Percentiles rank a stretch among this genome's conserved stretches.
Evolutionary conservation across 1,284 basidiomycete genomes (phyloP).

Genomic region (Pholiota adiposa): DNA sequence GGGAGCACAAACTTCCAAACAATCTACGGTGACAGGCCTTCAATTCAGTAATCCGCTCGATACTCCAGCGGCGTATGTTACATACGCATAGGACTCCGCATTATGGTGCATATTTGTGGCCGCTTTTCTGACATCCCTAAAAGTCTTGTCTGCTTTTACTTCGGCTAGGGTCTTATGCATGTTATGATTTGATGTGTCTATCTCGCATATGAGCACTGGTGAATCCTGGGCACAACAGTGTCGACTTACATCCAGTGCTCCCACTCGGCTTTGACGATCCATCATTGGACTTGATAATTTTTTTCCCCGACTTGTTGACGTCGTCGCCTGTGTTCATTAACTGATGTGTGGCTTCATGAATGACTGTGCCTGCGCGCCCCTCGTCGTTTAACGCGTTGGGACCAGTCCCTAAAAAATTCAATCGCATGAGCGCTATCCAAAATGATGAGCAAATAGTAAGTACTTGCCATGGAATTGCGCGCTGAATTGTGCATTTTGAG

Average conservation of each 20-base stretch:
- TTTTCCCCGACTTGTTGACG: not conserved
- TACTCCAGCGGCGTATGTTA: not conserved
- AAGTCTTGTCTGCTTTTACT: not conserved
- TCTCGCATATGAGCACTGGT: too few species aligned
- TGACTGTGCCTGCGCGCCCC: not conserved
- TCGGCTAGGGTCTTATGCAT: conserved; percentile 7
- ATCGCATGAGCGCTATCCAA: not conserved
- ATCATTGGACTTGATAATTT: not conserved
- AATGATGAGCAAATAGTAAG: not conserved
- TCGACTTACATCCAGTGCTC: not conserved
- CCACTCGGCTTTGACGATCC: not conserved
- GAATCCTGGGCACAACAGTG: too few species aligned
- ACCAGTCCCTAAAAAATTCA: not conserved
- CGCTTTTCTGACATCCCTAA: not conserved
- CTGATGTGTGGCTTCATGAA: not conserved
- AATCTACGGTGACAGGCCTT: not conserved
- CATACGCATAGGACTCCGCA: conserved; percentile 9
- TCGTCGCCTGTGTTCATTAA: not conserved
- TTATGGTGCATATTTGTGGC: conserved; percentile 4
- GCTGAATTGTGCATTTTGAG: not conserved
- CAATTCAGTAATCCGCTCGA: not conserved
- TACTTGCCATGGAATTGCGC: not conserved
- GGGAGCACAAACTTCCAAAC: conserved; percentile 5
- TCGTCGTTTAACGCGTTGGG: not conserved
- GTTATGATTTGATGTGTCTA: conserved; percentile 4